phyloP scores from a whole-genome alignment of 345 rosid genomes.

The rapeseed (Brassica napus) region Da-Ae NC_063444.1:13417501-13418000 shows the following conservation, averaged over 20 bases:
- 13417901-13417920: conserved; percentile 4
- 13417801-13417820: conserved; percentile 36
- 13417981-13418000: not conserved
- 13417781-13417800: conserved; percentile 24
- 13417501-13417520: conserved; percentile 5
- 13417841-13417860: conserved; percentile 43
- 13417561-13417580: conserved; percentile 51
- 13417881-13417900: conserved; percentile 33
- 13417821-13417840: conserved; percentile 41
- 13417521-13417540: not conserved
- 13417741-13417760: conserved; percentile 49
- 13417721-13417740: conserved; percentile 49
- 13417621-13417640: conserved; percentile 45
- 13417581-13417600: conserved; percentile 52
- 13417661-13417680: conserved; percentile 43
- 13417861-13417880: conserved; percentile 42
- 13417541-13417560: conserved; percentile 40
- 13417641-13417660: conserved; percentile 44
- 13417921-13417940: not conserved
- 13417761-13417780: conserved; percentile 23
- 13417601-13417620: conserved; percentile 50
- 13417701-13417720: conserved; percentile 38
- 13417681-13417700: conserved; percentile 48
- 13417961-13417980: not conserved
- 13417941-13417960: not conserved